phyloP scores from a whole-genome alignment of 768 basidiomycete genomes.

The Gelatoporia subvermispora region DNA sequence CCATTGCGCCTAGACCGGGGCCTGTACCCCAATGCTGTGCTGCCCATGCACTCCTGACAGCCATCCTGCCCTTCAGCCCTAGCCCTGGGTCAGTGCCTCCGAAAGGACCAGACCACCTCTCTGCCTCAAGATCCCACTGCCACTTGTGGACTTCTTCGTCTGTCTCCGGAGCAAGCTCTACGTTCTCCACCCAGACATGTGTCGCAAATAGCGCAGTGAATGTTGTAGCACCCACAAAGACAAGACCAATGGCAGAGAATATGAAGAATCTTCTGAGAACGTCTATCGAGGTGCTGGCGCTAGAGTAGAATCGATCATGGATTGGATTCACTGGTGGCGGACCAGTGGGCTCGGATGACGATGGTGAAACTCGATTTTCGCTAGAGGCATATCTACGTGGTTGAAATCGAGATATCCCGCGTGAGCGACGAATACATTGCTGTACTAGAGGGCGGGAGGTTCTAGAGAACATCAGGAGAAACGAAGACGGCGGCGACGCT shows the following conservation, averaged over 20 bases:
- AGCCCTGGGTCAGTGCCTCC: conserved; percentile 75
- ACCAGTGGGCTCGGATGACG: no score
- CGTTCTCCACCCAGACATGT: conserved; percentile 63
- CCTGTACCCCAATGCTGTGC: conserved; percentile 60
- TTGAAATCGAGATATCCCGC: neutral
- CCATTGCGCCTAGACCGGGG: conserved; percentile 31
- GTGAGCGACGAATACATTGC: neutral
- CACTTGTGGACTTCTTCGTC: conserved; percentile 53
- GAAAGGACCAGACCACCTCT: conserved; percentile 50
- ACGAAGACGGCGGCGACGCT: neutral
- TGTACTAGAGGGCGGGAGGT: no score
- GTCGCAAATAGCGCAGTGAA: conserved; percentile 47
- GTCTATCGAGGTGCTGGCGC: conserved; percentile 36
- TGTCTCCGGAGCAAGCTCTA: conserved; percentile 40
- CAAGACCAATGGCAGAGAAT: conserved; percentile 40
- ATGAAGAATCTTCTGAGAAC: conserved; percentile 45
- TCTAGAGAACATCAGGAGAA: no score
- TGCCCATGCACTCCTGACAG: conserved; percentile 69
- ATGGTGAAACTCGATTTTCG: neutral
- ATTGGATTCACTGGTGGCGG: no score
- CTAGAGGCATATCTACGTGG: conserved; percentile 8
- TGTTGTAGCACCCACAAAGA: conserved; percentile 40
- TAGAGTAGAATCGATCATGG: conserved; percentile 28
- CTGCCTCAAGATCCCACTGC: conserved; percentile 64
- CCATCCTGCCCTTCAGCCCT: conserved; percentile 55